A percentile compares a stretch with the other conserved stretches of the same genome.
Conservation (phyloP, 805 yeast species). For the Cyberlindnera nakhonratchasimensis region DNA sequence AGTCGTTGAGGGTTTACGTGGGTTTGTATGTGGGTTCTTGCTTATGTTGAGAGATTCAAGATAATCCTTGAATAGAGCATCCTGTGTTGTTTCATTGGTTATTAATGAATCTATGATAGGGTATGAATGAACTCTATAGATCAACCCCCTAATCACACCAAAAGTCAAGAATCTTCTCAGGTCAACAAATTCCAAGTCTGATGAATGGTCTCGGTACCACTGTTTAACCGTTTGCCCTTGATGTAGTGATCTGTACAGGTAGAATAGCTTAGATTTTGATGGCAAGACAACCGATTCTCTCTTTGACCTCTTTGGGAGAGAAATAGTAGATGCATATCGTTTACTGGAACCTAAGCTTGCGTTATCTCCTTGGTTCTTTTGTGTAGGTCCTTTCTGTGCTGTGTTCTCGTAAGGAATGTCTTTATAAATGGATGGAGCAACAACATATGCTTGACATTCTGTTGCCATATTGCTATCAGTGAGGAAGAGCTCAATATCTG, state of each 20-base stretch:
- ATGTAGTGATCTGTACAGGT: conserved; percentile 69
- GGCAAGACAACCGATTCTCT: conserved; percentile 40
- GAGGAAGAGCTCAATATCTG: conserved; percentile 65
- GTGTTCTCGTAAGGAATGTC: conserved; percentile 32
- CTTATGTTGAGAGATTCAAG: conserved; percentile 5
- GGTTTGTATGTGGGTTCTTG: neutral
- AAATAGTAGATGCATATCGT: conserved; percentile 13
- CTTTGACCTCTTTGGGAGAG: conserved; percentile 9
- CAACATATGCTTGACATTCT: conserved; percentile 84
- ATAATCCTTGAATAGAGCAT: conserved; percentile 12
- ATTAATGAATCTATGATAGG: conserved; percentile 41
- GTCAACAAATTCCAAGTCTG: conserved; percentile 62
- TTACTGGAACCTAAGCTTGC: conserved; percentile 7
- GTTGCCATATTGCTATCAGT: conserved; percentile 61
- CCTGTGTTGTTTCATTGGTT: conserved; percentile 19
- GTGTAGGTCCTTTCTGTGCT: conserved; percentile 1
- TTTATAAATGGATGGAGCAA: conserved; percentile 38
- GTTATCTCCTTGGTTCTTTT: conserved; percentile 3
- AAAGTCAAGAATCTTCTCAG: conserved; percentile 80
- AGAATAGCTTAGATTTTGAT: conserved; percentile 62
- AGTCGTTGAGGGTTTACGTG: neutral
- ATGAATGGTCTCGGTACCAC: conserved; percentile 73
- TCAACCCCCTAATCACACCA: conserved; percentile 78
- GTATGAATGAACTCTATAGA: conserved; percentile 75
- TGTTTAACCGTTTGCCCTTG: conserved; percentile 74